Evolutionary conservation across 2,329 filamentous ascomycete genomes (phyloP).

Genomic region (Teratosphaeria viscida): DNA sequence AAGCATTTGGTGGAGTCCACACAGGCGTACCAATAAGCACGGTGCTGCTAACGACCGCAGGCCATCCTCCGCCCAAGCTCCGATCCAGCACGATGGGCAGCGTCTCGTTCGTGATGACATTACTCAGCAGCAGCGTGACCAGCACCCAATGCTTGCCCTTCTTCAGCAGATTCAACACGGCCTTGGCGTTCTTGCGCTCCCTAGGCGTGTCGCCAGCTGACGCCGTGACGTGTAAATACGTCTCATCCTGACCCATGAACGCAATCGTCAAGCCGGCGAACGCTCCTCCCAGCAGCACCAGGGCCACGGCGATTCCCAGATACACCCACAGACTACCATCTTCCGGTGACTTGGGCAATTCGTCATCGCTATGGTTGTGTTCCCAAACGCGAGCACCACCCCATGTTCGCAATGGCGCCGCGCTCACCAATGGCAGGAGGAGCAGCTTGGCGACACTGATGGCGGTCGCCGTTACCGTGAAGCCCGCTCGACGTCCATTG

Average conservation of each 20-base stretch:
- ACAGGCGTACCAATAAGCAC: constrained; percentile 68
- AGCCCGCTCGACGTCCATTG: constrained; percentile 5
- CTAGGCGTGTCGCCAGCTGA: constrained; percentile 64
- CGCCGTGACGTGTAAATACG: constrained; percentile 90
- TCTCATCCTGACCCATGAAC: constrained; percentile 77
- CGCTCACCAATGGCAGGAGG: constrained; percentile 13
- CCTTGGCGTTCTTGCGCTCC: constrained; percentile 77
- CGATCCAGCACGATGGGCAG: constrained; percentile 90
- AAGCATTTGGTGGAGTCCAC: neutral
- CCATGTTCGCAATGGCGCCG: constrained; percentile 9
- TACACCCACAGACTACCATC: constrained; percentile 71
- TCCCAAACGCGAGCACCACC: constrained; percentile 1
- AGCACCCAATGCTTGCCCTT: constrained; percentile 97
- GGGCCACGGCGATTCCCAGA: constrained; percentile 61
- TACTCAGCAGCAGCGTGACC: constrained; percentile 84
- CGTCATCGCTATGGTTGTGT: constrained; percentile 10
- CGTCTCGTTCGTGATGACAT: constrained; percentile 97
- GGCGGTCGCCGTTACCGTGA: constrained; percentile 9
- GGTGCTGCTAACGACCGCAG: constrained; percentile 86
- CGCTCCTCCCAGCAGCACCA: constrained; percentile 80
- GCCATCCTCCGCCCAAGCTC: constrained; percentile 86
- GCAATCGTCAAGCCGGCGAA: constrained; percentile 92
- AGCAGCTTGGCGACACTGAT: constrained; percentile 12
- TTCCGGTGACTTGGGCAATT: constrained; percentile 18
- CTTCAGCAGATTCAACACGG: constrained; percentile 68